phyloP scores from a whole-genome alignment of 345 rosid genomes.

The Garcia nutans region DNA sequence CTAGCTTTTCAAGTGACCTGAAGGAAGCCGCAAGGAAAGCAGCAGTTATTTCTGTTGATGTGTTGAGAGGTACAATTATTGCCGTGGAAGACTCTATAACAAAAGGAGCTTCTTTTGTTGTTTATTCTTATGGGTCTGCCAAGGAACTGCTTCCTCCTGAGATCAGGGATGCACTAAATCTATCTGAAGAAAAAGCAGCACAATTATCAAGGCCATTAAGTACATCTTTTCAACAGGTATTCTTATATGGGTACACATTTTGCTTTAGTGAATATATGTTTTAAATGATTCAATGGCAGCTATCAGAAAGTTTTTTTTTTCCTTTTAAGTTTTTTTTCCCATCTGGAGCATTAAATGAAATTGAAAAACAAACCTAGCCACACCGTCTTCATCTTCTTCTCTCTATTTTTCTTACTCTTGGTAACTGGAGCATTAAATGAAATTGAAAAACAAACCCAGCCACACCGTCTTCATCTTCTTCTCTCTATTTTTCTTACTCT shows the following conservation, averaged over 20 bases:
- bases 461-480: no score
- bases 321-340: no score
- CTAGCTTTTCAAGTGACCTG: slow-evolving; percentile 49
- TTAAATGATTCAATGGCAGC: neutral
- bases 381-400: neutral
- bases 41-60: slow-evolving; percentile 49
- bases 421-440: neutral
- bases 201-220: slow-evolving; percentile 59
- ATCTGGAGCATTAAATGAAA: neutral
- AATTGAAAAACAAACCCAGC: neutral
- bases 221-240: slow-evolving; percentile 67
- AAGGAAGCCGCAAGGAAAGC: slow-evolving; percentile 60
- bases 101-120: slow-evolving; percentile 65
- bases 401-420: neutral
- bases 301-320: neutral
- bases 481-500: neutral
- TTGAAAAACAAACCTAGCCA: neutral
- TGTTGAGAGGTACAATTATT: slow-evolving; percentile 60
- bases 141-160: slow-evolving; percentile 77
- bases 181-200: slow-evolving; percentile 65
- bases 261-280: slow-evolving; percentile 1
- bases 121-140: slow-evolving; percentile 62
- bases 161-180: slow-evolving; percentile 48
- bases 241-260: slow-evolving; percentile 23
- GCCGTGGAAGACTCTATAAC: slow-evolving; percentile 57